Conservation (phyloP, 148 eudicot genomes). For the Chenopodium berlandieri region DNA sequence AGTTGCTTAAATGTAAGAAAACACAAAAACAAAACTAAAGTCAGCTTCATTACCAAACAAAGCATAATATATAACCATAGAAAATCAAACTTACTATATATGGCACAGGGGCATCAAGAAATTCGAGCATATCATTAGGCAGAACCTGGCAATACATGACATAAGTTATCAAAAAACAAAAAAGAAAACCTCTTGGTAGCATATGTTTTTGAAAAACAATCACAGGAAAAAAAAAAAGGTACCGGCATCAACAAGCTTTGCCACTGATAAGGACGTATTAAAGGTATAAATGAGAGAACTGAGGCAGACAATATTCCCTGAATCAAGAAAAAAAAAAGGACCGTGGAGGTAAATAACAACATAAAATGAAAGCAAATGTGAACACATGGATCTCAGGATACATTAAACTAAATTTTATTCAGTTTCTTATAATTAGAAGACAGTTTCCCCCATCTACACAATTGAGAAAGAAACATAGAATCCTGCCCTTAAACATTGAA, state of each 20-base stretch:
- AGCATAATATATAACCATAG: background rate
- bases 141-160: constrained; percentile 54
- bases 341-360: background rate
- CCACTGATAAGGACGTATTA: constrained; percentile 96
- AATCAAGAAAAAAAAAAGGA: constrained; percentile 16
- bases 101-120: constrained; percentile 98
- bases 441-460: background rate
- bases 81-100: constrained; percentile 65
- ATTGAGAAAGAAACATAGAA: background rate
- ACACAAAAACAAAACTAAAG: background rate
- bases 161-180: constrained; percentile 6
- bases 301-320: constrained; percentile 88
- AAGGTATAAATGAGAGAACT: constrained; percentile 76
- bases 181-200: background rate
- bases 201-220: constrained; percentile 8
- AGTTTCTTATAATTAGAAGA: background rate
- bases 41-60: background rate
- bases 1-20: background rate
- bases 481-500: background rate
- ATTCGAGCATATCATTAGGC: constrained; percentile 96
- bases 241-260: constrained; percentile 98
- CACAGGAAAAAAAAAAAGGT: constrained; percentile 25
- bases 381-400: background rate
- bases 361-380: constrained; percentile 11
- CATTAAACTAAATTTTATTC: background rate